Percentiles rank a stretch among this genome's conserved stretches.
These are phyloP conservation scores for Naganishia vishniacii DNA, from an alignment of 768 basidiomycete genomes.

Conservation along the genomic window DNA sequence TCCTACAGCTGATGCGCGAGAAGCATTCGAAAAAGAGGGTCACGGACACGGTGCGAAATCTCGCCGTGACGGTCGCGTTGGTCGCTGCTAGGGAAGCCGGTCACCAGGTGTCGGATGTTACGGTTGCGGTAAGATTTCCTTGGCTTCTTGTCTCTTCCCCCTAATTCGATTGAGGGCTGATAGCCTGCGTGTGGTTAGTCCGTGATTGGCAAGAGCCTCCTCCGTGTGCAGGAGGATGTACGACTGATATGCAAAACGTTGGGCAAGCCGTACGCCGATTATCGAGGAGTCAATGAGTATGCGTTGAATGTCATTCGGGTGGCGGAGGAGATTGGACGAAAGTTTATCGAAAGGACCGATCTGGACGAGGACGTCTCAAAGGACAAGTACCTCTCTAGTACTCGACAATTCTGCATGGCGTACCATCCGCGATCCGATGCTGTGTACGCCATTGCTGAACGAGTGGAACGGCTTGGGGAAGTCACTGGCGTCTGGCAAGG, in stretches of 20 bases:
- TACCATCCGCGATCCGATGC: background rate
- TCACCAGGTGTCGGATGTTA: background rate
- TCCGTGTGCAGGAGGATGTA: background rate
- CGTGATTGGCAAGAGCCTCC: background rate
- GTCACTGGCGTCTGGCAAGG: constrained; percentile 6
- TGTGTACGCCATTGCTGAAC: background rate
- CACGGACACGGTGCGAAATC: background rate
- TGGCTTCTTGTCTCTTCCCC: no score
- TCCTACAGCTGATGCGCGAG: background rate
- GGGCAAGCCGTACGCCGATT: background rate
- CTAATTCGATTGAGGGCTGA: background rate
- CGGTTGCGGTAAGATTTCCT: constrained; percentile 5
- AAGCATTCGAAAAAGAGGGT: background rate
- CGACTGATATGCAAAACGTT: constrained; percentile 7
- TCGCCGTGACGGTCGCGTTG: background rate
- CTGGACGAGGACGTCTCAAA: background rate
- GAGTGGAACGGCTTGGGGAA: background rate
- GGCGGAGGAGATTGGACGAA: background rate
- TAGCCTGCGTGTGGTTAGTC: background rate
- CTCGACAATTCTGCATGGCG: background rate
- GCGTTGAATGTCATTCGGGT: background rate
- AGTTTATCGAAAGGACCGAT: background rate
- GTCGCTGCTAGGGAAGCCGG: constrained; percentile 16
- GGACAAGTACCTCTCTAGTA: background rate
- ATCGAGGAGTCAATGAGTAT: constrained; percentile 4